Evolutionary conservation across 1,284 basidiomycete genomes (phyloP).

Genomic region (Mrakiaceae sp.): DNA sequence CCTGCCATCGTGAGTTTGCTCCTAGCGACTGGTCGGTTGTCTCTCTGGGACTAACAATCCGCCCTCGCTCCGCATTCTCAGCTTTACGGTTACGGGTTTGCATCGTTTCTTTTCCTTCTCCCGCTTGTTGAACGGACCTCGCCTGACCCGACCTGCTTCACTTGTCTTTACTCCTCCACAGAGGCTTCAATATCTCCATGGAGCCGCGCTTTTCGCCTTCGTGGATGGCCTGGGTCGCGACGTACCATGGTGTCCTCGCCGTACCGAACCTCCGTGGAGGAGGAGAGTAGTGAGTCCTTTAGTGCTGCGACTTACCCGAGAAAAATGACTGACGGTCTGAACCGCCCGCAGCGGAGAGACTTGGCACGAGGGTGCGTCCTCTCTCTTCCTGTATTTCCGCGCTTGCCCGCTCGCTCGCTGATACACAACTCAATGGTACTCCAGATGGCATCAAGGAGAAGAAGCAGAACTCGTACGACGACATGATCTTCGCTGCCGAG

Average conservation of each 20-base stretch:
- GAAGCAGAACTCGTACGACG: conserved; percentile 57
- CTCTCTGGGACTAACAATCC: no score
- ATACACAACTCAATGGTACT: not conserved
- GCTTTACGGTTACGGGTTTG: conserved; percentile 52
- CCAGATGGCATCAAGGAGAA: conserved; percentile 44
- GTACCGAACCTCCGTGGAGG: conserved; percentile 48
- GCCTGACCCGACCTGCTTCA: conserved; percentile 24
- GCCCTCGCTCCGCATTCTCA: no score
- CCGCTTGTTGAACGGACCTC: not conserved
- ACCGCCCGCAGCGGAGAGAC: conserved; percentile 45
- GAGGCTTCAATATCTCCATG: conserved; percentile 64
- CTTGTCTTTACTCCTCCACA: conserved; percentile 42
- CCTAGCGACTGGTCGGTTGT: no score
- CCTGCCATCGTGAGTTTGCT: conserved; percentile 42
- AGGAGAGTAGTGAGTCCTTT: conserved; percentile 2
- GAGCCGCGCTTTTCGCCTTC: conserved; percentile 59
- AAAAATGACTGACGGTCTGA: no score
- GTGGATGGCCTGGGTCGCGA: conserved; percentile 63
- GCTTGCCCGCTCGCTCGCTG: not conserved
- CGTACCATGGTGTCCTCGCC: conserved; percentile 62
- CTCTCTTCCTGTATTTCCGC: no score
- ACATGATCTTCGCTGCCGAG: conserved; percentile 62
- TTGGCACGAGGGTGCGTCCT: conserved; percentile 54
- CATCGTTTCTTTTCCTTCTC: not conserved
- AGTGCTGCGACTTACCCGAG: conserved; percentile 47